Evolutionary conservation across 2,329 filamentous ascomycete genomes (phyloP), one percentile per base, ranked within the genome.

Genomic region (Penicillium sp.): DNA sequence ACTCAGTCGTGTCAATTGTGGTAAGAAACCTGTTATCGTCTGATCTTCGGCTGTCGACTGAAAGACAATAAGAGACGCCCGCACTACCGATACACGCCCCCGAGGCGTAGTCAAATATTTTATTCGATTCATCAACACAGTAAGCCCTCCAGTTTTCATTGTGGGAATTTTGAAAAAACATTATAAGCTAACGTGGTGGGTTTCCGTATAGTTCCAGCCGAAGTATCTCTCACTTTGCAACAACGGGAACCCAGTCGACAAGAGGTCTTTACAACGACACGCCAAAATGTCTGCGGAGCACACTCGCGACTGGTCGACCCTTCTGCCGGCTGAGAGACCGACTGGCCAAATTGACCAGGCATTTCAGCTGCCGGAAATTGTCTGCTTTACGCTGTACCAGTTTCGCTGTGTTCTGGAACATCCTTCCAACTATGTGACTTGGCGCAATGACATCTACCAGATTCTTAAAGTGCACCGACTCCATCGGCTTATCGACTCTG

Each of bases 61-160:
- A 48, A 25, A 25, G 21, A 35, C 45, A 23, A 35, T 5, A 25
- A 48, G 31, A 35, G 31, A 23, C 15, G 2, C 23, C 15, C 31
- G n/a, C 19, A 36, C 1, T 10, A 25, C 21, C 15, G 21, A 35
- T 10, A 13, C 21, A 25, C 31, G 31, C 9, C 19, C 8, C 21
- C 9, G 31, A 10, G 27, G 9, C 3, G 15, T 17, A 10, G 31
- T n/a, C 13, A 17, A 3, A 36, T 25, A 35, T 25, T 48, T 36
- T 12, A 25, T n/a, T 35, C 31, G 17, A 23, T 25, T n/a, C 1
- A 36, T n/a, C 15, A 4, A 25, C 12, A 12, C 21, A 12, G 45
- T 36, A 36, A 25, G 45, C 4, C 2, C 0, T n/a, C 6, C 2
- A 13, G 10, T 8, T 0, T 36, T 1, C 0, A 48, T 15, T 25